Conservation (phyloP, 1,284 basidiomycete species). For the Ustilago hordei region DNA sequence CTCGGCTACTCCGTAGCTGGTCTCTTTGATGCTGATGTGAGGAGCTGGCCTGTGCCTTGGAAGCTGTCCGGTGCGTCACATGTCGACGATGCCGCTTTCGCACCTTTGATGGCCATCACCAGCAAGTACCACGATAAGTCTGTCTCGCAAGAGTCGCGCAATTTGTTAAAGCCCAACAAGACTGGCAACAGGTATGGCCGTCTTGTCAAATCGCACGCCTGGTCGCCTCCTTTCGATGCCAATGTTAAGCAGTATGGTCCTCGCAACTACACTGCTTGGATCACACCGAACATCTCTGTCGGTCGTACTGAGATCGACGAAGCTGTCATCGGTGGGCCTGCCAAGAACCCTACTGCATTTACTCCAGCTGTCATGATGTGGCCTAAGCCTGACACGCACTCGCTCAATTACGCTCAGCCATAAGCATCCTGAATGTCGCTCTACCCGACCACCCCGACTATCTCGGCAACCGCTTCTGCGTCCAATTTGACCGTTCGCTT, state of each 20-base stretch:
- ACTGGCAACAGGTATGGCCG: slow-evolving; percentile 21
- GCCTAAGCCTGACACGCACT: slow-evolving; percentile 24
- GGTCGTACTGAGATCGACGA: slow-evolving; percentile 43
- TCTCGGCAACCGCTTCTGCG: slow-evolving; percentile 31
- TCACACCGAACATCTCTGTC: slow-evolving; percentile 29
- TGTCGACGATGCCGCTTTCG: slow-evolving; percentile 32
- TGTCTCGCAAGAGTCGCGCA: slow-evolving; percentile 26
- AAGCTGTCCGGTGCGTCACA: slow-evolving; percentile 33
- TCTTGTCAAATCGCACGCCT: slow-evolving; percentile 25
- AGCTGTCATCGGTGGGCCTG: slow-evolving; percentile 33
- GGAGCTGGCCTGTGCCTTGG: slow-evolving; percentile 36
- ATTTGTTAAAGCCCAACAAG: slow-evolving; percentile 15
- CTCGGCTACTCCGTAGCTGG: slow-evolving; percentile 36
- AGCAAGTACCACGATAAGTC: slow-evolving; percentile 37
- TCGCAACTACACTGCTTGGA: slow-evolving; percentile 44
- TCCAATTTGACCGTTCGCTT: slow-evolving; percentile 33
- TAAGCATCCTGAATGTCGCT: slow-evolving; percentile 34
- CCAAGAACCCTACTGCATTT: slow-evolving; percentile 34
- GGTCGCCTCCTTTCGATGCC: slow-evolving; percentile 39
- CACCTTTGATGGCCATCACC: slow-evolving; percentile 36
- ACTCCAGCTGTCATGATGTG: slow-evolving; percentile 37
- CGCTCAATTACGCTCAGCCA: slow-evolving; percentile 25
- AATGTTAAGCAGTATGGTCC: slow-evolving; percentile 36
- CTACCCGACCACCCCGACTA: slow-evolving; percentile 32
- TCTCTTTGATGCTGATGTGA: slow-evolving; percentile 16